Evolutionary conservation across 805 yeast genomes (phyloP), one percentile per base, ranked within the genome.

Genomic region (Pichia rugopelliculosa): DNA sequence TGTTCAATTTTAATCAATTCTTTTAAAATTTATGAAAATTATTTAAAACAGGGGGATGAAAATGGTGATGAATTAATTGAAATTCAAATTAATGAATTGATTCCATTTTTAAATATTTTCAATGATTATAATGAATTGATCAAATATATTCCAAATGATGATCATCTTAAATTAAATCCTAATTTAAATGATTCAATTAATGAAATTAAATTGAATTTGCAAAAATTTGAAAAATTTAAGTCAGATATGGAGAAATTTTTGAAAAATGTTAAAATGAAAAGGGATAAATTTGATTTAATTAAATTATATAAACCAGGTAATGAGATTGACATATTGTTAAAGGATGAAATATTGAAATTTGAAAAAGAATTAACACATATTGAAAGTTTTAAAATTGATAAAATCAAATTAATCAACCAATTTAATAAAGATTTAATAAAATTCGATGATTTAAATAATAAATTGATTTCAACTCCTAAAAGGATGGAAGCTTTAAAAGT

Each of bases 11-110:
- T 75, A 4, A 53, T 64, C 41, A 61, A 63, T 4, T 73, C 73
- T 42, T 58, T 81, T 1, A 57, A 59, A 2, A 72, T 72, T 20
- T 67, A 82, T 59, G 70, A 69, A 27, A 59, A 57, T 3, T 82
- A 80, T 56, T 60, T 84, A 17, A 55, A 57, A 1, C 79, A 78
- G 51, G 93, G 95, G 1, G 63, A 66, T 25, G 58, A 66, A 30
- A 30, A 30, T 4, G 85, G 93, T 9, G 96, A 89, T 61, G 61
- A 61, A 3, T 66, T 74, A 2, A 75, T 87, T 0, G 55, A 62
- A 6, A 59, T 64, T 3, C 75, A 76, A 42, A 76, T 79, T 52
- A 53, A 60, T 1, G 70, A 73, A n/a, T 68, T 85, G 42, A 75
- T 72, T 47, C 70, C 73, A 1, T 58, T 61, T 10, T 55, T 87